phyloP scores from a whole-genome alignment of 2,329 filamentous ascomycete species.

The Arachnopeziza araneosa region DNA sequence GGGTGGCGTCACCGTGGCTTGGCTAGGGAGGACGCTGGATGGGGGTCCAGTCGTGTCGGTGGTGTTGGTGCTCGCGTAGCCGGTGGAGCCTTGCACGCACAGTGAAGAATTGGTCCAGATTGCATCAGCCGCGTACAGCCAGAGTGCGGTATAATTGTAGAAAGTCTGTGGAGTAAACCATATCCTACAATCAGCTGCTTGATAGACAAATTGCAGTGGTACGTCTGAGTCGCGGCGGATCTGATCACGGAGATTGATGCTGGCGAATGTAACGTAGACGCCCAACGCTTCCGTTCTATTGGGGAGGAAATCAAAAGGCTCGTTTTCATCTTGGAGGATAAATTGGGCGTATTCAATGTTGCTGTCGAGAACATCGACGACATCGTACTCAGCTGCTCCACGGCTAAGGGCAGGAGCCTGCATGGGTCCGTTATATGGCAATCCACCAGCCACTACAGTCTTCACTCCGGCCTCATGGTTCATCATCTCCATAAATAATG shows the following conservation, averaged over 20 bases:
- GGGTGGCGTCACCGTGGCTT: background rate
- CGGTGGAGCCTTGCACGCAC: constrained; percentile 26
- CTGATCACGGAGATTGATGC: constrained; percentile 39
- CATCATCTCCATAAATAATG: constrained; percentile 49
- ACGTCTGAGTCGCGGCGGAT: constrained; percentile 26
- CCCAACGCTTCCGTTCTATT: constrained; percentile 15
- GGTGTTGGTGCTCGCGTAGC: constrained; percentile 7
- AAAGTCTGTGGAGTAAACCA: constrained; percentile 52
- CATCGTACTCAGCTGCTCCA: constrained; percentile 33
- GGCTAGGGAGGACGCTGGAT: background rate
- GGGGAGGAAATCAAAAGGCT: constrained; percentile 18
- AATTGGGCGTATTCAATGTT: constrained; percentile 23
- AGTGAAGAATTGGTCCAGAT: constrained; percentile 34
- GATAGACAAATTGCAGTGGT: constrained; percentile 54
- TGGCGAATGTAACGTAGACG: constrained; percentile 22
- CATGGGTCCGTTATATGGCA: constrained; percentile 40
- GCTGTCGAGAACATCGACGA: constrained; percentile 23
- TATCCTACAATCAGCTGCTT: constrained; percentile 54
- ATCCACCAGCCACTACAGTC: constrained; percentile 47
- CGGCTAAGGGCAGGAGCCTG: constrained; percentile 52
- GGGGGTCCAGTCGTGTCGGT: background rate
- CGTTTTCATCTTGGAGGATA: constrained; percentile 11
- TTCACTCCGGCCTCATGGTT: constrained; percentile 48
- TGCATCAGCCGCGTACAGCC: constrained; percentile 39
- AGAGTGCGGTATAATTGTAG: constrained; percentile 42